Base-by-base conservation (phyloP, 2,329 filamentous ascomycete species). In the Sodiomyces alkalinus region DNA sequence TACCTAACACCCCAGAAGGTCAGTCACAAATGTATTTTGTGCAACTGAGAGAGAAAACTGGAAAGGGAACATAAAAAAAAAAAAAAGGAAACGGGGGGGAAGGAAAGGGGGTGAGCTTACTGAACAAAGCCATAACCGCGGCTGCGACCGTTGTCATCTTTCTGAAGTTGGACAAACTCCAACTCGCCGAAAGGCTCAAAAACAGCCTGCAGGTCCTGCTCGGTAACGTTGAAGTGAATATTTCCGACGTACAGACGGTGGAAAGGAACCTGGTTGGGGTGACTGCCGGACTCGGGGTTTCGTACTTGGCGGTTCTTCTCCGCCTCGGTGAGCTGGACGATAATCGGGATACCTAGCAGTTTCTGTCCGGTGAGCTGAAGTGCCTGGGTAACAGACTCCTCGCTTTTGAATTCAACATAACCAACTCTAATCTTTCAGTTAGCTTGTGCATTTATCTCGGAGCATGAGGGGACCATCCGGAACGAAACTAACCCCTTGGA, bases 151-250 rank as follows among this genome's bases (percentile, higher is more conserved):
- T 70, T 76, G 41, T 96, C 90, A 46, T 98, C 92, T 58, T 92
- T 94, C 54, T 98, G 92, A 33, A 98, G 68, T 51, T 94, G 86
- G 33, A 94, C 86, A 54, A 94, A 94, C 52, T 96, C 90, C 33
- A 98, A 76, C 59, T 93, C 86, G 44, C 90, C 90, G 55, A 94
- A 98, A 2, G 90, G 87, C 58, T 92, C 83, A 54, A 98, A 98
- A 36, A 98, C 85, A 51, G 87, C 85, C 64, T 87, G 79, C 40
- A 98, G 64, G 57, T 98, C 92, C 52, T 78, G 75, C 58, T 98
- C 90, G 49, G 85, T 94, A 52, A 98, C 92, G 52, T 85, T 94
- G 68, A 98, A 98, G 62, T 98, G 90, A 43, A 98, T 96, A 53
- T 98, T 98, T 56, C 90, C 90, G 42, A 98, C 87, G 55, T 96